Conservation (phyloP, 352 stramenopile species). For the Globisporangium radiosum region DNA sequence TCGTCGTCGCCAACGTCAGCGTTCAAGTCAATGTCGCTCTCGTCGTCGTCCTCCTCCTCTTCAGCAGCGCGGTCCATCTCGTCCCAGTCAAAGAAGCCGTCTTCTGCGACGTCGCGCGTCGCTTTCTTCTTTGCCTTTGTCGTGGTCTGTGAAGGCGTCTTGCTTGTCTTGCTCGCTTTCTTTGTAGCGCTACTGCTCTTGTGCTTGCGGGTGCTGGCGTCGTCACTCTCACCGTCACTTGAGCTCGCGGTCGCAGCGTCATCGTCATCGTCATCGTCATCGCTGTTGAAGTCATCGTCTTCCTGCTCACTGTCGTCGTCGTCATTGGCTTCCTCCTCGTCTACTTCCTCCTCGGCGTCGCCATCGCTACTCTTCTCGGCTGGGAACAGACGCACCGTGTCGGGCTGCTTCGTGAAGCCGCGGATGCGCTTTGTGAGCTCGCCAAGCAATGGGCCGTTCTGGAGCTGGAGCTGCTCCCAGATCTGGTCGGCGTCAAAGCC, state of each 20-base stretch:
- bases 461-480: conserved; percentile 80
- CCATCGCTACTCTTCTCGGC: conserved; percentile 33
- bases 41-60: conserved; percentile 47
- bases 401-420: conserved; percentile 51
- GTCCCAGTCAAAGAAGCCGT: conserved; percentile 84
- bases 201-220: not conserved
- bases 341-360: conserved; percentile 17
- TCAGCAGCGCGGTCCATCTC: conserved; percentile 83
- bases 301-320: conserved; percentile 12
- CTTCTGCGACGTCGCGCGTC: conserved; percentile 57
- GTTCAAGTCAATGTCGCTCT: conserved; percentile 25
- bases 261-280: conserved; percentile 18
- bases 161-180: conserved; percentile 19
- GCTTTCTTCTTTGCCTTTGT: conserved; percentile 46
- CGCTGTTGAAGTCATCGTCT: conserved; percentile 9
- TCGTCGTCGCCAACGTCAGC: conserved; percentile 20
- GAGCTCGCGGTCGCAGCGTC: conserved; percentile 9
- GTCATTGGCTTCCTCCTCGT: conserved; percentile 10
- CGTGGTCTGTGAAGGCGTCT: not conserved
- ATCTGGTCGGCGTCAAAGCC: conserved; percentile 82
- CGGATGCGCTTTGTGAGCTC: conserved; percentile 72
- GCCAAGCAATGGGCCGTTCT: conserved; percentile 64
- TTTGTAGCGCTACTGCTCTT: conserved; percentile 21
- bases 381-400: conserved; percentile 52
- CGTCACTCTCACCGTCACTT: conserved; percentile 10